Percentiles rank a stretch among this genome's conserved stretches.
Conservation (phyloP, 768 basidiomycete genomes). For the Leccinum subtestaceum region DNA sequence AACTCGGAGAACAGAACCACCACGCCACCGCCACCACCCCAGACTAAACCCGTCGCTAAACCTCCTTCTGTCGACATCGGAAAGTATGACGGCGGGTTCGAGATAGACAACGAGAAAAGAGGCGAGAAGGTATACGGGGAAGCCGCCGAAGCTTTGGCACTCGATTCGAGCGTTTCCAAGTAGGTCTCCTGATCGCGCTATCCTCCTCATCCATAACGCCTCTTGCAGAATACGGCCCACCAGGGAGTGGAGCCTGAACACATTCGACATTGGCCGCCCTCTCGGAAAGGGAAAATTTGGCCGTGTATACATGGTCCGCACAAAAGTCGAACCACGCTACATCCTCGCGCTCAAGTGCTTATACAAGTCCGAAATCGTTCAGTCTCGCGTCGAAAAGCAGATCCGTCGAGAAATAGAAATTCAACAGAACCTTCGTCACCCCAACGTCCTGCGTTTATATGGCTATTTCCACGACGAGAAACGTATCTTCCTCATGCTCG, state of each 20-base stretch:
- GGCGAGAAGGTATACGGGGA: slow-evolving; percentile 75
- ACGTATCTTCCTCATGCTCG: slow-evolving; percentile 96
- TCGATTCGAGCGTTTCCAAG: slow-evolving; percentile 79
- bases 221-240: slow-evolving; percentile 62
- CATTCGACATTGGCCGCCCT: slow-evolving; percentile 93
- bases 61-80: slow-evolving; percentile 66
- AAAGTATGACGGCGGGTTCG: slow-evolving; percentile 94
- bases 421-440: slow-evolving; percentile 93
- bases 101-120: slow-evolving; percentile 78
- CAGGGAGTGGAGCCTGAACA: slow-evolving; percentile 78
- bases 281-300: slow-evolving; percentile 99
- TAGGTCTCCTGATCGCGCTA: slow-evolving; percentile 33
- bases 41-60: slow-evolving; percentile 22
- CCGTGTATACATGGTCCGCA: slow-evolving; percentile 97
- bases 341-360: slow-evolving; percentile 96
- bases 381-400: slow-evolving; percentile 92
- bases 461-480: slow-evolving; percentile 99
- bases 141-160: slow-evolving; percentile 74
- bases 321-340: slow-evolving; percentile 82
- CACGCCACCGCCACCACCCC: slow-evolving; percentile 15
- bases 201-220: background rate
- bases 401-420: slow-evolving; percentile 98
- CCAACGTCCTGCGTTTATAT: slow-evolving; percentile 89
- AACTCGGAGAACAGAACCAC: slow-evolving; percentile 25
- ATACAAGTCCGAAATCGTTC: slow-evolving; percentile 94